Conservation (phyloP, 2,329 filamentous ascomycete genomes). For the Daldinia sp. region DNA sequence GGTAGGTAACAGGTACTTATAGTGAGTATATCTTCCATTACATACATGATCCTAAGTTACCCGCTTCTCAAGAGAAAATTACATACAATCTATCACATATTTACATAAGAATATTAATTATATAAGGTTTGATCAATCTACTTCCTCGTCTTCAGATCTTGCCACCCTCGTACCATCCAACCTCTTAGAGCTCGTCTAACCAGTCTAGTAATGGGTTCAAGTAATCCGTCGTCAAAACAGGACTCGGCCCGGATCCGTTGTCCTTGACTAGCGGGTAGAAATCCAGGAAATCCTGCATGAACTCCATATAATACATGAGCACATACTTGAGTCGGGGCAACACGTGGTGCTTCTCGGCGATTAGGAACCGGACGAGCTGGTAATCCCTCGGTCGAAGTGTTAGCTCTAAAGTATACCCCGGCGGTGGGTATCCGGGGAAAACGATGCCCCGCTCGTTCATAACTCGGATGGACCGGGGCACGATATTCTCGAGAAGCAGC, state of each 20-base stretch:
- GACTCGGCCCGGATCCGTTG: constrained; percentile 24
- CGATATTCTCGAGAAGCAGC: constrained; percentile 39
- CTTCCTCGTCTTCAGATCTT: neutral
- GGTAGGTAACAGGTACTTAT: no score
- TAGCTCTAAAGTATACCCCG: constrained; percentile 32
- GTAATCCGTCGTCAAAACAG: constrained; percentile 26
- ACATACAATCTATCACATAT: constrained; percentile 3
- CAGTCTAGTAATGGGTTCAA: constrained; percentile 35
- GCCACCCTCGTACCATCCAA: neutral
- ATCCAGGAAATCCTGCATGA: constrained; percentile 29
- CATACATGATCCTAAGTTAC: neutral
- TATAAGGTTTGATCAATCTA: neutral
- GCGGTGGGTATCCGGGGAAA: constrained; percentile 36
- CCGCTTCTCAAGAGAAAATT: neutral
- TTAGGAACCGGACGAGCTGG: constrained; percentile 35
- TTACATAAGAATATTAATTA: constrained; percentile 5
- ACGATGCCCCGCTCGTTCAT: constrained; percentile 36
- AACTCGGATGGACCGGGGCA: constrained; percentile 36
- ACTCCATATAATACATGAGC: constrained; percentile 40
- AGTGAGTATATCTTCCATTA: neutral
- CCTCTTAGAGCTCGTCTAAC: constrained; percentile 32
- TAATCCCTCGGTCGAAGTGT: constrained; percentile 37
- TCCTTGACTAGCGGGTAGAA: constrained; percentile 34
- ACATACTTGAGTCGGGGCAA: constrained; percentile 37
- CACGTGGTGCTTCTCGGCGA: constrained; percentile 31